Evolutionary conservation across 2,329 filamentous ascomycete species (phyloP).

Genomic region (Elsinoe fawcettii): DNA sequence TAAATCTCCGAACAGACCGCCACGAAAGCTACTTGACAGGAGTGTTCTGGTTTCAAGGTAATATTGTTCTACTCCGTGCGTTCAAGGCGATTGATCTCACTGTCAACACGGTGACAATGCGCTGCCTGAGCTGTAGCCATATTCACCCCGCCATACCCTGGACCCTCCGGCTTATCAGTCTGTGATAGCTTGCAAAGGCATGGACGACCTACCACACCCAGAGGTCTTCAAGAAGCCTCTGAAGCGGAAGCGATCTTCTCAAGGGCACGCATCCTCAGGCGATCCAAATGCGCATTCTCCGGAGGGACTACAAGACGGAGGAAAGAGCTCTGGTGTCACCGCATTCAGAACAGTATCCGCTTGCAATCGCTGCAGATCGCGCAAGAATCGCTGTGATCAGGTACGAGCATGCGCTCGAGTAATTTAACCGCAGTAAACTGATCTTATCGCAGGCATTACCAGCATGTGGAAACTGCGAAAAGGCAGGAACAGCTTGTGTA

Average conservation of each 20-base stretch:
- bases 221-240: constrained; percentile 9
- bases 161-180: background rate
- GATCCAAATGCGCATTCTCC: background rate
- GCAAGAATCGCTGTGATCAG: constrained; percentile 84
- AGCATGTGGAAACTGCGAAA: constrained; percentile 84
- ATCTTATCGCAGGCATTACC: constrained; percentile 62
- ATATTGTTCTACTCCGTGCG: background rate
- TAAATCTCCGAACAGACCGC: constrained; percentile 8
- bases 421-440: background rate
- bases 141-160: background rate
- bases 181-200: background rate
- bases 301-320: background rate
- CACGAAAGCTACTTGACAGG: background rate
- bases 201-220: background rate
- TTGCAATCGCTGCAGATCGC: constrained; percentile 82
- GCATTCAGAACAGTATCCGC: constrained; percentile 61
- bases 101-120: background rate
- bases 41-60: background rate
- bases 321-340: constrained; percentile 58
- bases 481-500: constrained; percentile 83
- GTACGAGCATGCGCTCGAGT: too few species aligned
- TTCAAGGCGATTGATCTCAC: background rate
- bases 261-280: background rate
- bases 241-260: constrained; percentile 9
- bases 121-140: background rate